Evolutionary conservation across 768 basidiomycete genomes (phyloP), one percentile per base, ranked within the genome.

Genomic region (Gelatoporia subvermispora): DNA sequence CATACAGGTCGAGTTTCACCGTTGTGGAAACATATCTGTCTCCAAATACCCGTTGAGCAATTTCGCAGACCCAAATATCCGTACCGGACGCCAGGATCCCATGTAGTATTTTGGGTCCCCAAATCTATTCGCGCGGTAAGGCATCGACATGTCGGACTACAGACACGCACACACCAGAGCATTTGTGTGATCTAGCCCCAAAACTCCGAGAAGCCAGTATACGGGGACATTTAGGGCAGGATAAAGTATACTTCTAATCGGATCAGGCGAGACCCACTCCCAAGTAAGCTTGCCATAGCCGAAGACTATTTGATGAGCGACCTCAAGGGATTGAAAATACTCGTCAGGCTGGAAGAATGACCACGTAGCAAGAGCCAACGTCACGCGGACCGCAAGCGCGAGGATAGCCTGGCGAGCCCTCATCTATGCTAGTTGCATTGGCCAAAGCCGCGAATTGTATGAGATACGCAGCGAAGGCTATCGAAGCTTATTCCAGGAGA

Each of bases 291-390:
- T 77, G 2, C 93, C 95, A 67, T 92, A 92, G 40, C 93, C 93
- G 63, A 91, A 98, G 43, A 96, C 90, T 37, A 84, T 68, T 48
- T 75, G 75, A 64, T 98, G 88, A 0, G 96, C 96, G 40, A 90
- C 87, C 63, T 99, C 96, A 38, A 98, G 76, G 5, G 93, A 79
- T 63, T 99, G 96, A 59, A 87, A 97, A 66, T 88, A 95, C 67
- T 98, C 96, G 66, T 99, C 96, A 8, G 96, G 93, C 64, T 97
- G 94, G 64, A 98, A 98, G 70, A 87, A 88, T 3, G 93, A 91
- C 46, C 77, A 75, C 0, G 91, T 93, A 35, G 70, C 67, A 25
- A 94, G 61, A 0, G 90, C 85, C 39, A 89, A 70, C 8, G 69
- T 49, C 43, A 88, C 64, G 40, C 88, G 81, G 35, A 60, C 41